A percentile compares a stretch with the other conserved stretches of the same genome.
Evolutionary conservation across 2,329 filamentous ascomycete species (phyloP).

Genomic region (Trichoderma koningiopsis): DNA sequence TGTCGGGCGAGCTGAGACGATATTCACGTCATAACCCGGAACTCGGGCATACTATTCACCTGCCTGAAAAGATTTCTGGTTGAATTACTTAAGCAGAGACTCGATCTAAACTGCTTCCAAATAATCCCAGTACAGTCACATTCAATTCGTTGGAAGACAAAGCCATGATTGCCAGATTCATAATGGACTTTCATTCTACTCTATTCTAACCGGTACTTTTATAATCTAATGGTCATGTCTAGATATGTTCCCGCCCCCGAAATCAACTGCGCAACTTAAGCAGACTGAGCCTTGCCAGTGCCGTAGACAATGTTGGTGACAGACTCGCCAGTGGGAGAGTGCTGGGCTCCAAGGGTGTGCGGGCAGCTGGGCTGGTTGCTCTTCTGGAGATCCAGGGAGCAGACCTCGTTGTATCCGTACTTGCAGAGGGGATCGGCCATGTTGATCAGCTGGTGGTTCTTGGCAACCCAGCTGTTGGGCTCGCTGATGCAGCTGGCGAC

Average conservation of each 20-base stretch:
- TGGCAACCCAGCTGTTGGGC: slow-evolving; percentile 52
- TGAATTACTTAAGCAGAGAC: neutral
- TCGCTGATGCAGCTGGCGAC: slow-evolving; percentile 52
- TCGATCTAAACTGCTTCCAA: neutral
- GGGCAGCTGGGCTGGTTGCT: slow-evolving; percentile 57
- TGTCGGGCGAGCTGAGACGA: neutral
- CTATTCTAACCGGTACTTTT: slow-evolving; percentile 13
- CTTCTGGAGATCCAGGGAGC: slow-evolving; percentile 49
- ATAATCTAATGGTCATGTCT: slow-evolving; percentile 18
- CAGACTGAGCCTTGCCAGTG: slow-evolving; percentile 44
- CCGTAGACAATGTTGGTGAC: slow-evolving; percentile 58
- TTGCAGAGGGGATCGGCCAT: slow-evolving; percentile 54
- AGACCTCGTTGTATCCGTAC: slow-evolving; percentile 54
- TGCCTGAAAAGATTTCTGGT: neutral
- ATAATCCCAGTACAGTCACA: neutral
- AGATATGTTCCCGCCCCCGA: neutral
- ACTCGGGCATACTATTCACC: neutral
- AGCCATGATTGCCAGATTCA: neutral
- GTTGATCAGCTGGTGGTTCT: slow-evolving; percentile 57
- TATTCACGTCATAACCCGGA: slow-evolving; percentile 5
- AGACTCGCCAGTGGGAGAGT: slow-evolving; percentile 35
- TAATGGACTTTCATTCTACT: slow-evolving; percentile 15
- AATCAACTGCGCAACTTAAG: slow-evolving; percentile 7
- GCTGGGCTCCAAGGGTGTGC: slow-evolving; percentile 44
- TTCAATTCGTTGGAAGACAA: neutral